These are phyloP conservation scores for Backusella parvicylindrica DNA, from an alignment of 192 early-diverging fungal genomes.

Conservation along the genomic window DNA sequence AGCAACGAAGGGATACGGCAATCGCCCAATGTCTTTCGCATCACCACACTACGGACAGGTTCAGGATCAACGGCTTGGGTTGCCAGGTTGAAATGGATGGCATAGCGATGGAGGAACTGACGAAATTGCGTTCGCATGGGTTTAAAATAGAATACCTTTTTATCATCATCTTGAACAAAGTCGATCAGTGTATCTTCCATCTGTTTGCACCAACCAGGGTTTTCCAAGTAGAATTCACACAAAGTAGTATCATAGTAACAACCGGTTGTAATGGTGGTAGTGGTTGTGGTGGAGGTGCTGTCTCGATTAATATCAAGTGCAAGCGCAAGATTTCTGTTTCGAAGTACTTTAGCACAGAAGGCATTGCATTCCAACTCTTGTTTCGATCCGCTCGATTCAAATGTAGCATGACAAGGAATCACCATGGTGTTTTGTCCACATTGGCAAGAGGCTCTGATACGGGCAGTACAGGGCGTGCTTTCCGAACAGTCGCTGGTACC, in stretches of 20 bases:
- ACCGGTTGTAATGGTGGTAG: background rate
- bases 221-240: slow-evolving; percentile 59
- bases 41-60: slow-evolving; percentile 65
- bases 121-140: slow-evolving; percentile 63
- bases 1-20: slow-evolving; percentile 29
- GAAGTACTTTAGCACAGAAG: slow-evolving; percentile 73
- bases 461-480: slow-evolving; percentile 62
- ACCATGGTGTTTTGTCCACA: slow-evolving; percentile 68
- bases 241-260: slow-evolving; percentile 57
- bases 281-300: background rate
- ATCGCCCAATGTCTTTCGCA: slow-evolving; percentile 45
- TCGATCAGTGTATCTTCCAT: slow-evolving; percentile 63
- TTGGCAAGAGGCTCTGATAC: slow-evolving; percentile 58
- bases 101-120: slow-evolving; percentile 69
- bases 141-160: slow-evolving; percentile 54
- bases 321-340: slow-evolving; percentile 74
- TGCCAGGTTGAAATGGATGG: slow-evolving; percentile 63
- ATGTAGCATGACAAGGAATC: slow-evolving; percentile 63
- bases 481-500: slow-evolving; percentile 70
- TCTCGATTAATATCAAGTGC: slow-evolving; percentile 66
- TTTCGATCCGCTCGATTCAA: slow-evolving; percentile 38
- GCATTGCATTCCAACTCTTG: slow-evolving; percentile 72
- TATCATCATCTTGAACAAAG: slow-evolving; percentile 56
- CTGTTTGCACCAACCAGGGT: slow-evolving; percentile 62
- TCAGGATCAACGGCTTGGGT: slow-evolving; percentile 78